Evolutionary conservation across 1,139 yeast species (phyloP), one percentile per base, ranked within the genome.

Genomic region (Suhomyces yuchorum): DNA sequence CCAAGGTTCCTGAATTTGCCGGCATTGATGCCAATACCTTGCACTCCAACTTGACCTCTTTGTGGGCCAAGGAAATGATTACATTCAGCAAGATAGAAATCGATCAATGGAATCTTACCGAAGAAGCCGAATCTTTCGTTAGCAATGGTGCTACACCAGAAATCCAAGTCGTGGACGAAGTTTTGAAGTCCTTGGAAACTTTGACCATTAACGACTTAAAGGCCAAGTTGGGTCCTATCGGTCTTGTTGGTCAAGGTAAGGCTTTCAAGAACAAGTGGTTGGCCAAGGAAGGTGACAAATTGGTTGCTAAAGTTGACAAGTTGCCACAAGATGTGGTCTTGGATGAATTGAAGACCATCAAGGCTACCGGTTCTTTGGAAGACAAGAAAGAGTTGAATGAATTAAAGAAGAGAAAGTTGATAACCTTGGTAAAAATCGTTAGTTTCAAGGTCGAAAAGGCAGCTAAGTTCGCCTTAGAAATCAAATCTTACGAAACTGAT

Each of bases 211-310:
- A 87, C 20, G 97, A 93, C 50, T 96, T 93, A 50, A 81, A 82
- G 56, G 67, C 82, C 50, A 81, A 85, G 55, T 76, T 92, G 68
- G 97, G 98, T 44, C 73, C 84, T 43, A 81, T 83, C 53, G 98
- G 97, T 51, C 85, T 86, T 60, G 80, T 92, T 54, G 99, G 99
- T 51, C 99, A 93, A 73, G 96, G 96, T 60, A 86, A 92, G 62
- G 99, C 98, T n/a, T 93, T 93, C 80, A 93, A 91, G 71, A 92
- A 92, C 68, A 96, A 96, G 43, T 93, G 99, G 99, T 84, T 93
- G 61, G 73, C 81, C 56, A 93, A 93, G 68, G 87, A 86, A 54
- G 96, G 95, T 46, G 96, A 88, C 58, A 82, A 77, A 62, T 78
- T 93, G 57, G 80, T 88, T 43, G 73, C 90, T 20, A 82, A 78